These are phyloP conservation scores for Trypanosoma conorhini DNA, from an alignment of 208 protist genomes.

Conservation along the genomic window DNA sequence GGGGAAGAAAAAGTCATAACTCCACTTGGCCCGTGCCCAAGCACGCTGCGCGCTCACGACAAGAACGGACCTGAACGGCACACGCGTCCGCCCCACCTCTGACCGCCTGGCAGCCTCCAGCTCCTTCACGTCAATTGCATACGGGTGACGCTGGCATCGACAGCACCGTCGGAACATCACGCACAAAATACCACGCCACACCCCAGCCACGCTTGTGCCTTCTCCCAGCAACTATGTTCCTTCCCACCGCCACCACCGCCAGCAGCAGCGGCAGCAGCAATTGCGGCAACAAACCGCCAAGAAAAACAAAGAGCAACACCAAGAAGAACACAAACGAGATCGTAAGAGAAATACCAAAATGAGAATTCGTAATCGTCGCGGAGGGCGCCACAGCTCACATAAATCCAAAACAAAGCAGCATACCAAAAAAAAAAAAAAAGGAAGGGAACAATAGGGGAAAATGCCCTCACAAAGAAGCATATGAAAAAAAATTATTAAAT, in stretches of 20 bases:
- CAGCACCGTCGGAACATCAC: slow-evolving; percentile 20
- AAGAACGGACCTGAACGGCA: slow-evolving; percentile 11
- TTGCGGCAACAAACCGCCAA: slow-evolving; percentile 12
- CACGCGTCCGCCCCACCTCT: background rate
- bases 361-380: background rate
- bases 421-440: too few species aligned
- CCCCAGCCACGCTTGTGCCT: background rate
- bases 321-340: slow-evolving; percentile 23
- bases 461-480: too few species aligned
- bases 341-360: slow-evolving; percentile 18
- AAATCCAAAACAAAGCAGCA: too few species aligned
- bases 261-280: background rate
- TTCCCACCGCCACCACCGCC: background rate
- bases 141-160: slow-evolving; percentile 36
- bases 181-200: background rate
- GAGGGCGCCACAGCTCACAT: too few species aligned
- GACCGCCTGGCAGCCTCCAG: slow-evolving; percentile 12
- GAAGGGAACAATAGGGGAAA: too few species aligned
- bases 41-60: slow-evolving; percentile 1
- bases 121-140: slow-evolving; percentile 47
- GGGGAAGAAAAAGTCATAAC: slow-evolving; percentile 25
- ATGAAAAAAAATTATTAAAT: too few species aligned
- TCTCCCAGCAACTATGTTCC: background rate
- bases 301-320: background rate
- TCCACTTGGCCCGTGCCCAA: slow-evolving; percentile 21